Base-by-base conservation (phyloP, 345 rosid genomes). In the Gynandropsis gynandra region DNA sequence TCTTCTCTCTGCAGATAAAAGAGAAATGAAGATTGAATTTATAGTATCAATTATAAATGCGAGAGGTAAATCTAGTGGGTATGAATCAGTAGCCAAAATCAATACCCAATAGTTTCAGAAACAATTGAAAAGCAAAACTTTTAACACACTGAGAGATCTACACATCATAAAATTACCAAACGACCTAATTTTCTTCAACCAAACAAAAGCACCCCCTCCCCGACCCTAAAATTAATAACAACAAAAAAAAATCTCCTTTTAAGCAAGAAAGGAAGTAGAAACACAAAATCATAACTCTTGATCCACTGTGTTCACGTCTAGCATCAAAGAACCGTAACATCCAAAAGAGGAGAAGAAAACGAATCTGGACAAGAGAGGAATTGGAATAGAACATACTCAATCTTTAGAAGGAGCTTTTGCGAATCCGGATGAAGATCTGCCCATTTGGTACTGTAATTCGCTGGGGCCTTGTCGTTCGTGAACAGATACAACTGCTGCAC, bases 391-490 rank as follows among this genome's bases (percentile, higher is more conserved):
- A 64, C 80, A 3, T 76, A 89, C 95, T 89, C 97, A 35, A 90
- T 87, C 63, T 79, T 82, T 32, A 82, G 98, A 24, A 92, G 71
- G 58, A 74, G 24, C 39, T 87, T 92, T 56, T 87, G 98, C 41
- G 94, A 83, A 75, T 87, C 95, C 10, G 94, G 94, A 61, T 83
- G 95, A 54, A 92, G 88, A 83, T 92, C 95, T 16, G 80, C 77
- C 98, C 98, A 92, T 52, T 83, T 85, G 10, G 97, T 81, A 61
- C 94, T 69, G 73, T 85, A 92, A 77, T 9, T 92, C 35, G 94
- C 98, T 45, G 90, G 95, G n/a, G 90, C 71, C 57, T 70, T 85
- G 1, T 92, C 98, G 62, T 74, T 82, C 16, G 94, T 87, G 52
- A 85, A 80, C 57, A 92, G 71, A 74, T 74, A 85, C 59, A 79